Evolutionary conservation across 805 yeast species (phyloP), one percentile per base, ranked within the genome.

Genomic region (Kazachstania taianensis): DNA sequence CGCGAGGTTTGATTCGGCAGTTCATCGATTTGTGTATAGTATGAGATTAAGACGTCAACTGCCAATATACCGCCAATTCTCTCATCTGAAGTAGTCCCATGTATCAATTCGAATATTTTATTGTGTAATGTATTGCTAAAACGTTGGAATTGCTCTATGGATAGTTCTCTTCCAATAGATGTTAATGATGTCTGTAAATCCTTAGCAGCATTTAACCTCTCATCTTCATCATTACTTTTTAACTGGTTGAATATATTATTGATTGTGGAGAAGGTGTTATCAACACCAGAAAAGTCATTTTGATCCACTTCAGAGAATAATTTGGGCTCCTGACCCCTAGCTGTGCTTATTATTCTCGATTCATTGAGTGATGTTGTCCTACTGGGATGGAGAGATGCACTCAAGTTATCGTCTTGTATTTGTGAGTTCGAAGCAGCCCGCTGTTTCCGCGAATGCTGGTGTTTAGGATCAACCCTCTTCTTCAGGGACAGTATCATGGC

Each of bases 31-130:
- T 84, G 85, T 7, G 83, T 77, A 44, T 85, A 87, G 49, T 83
- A 77, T 39, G 82, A 92, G 36, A 89, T 82, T 41, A 89, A 69
- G 2, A 92, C 77, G 57, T 84, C 92, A 38, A 89, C 81, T 9
- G 96, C 96, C 16, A 85, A 72, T 22, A 89, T 79, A 29, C 96
- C 97, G 14, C 96, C 97, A 25, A 87, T 67, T 43, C 83, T 78
- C 43, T 81, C 86, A 20, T 69, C 58, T 5, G 77, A 61, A 45
- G 81, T 89, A 7, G 76, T 68, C 4, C 87, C 76, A 48, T 84
- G 85, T 33, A 85, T 75, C 35, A 86, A 67, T 52, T 83, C 95
- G 55, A 85, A 86, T 14, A 92, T 82, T 43, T 81, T 76, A 50
- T 83, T 81, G 63, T 89, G 86, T 43, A 89, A 79, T 40, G 80